Conservation (phyloP, 192 early-diverging fungal species). For the Diversispora epigaea region DNA sequence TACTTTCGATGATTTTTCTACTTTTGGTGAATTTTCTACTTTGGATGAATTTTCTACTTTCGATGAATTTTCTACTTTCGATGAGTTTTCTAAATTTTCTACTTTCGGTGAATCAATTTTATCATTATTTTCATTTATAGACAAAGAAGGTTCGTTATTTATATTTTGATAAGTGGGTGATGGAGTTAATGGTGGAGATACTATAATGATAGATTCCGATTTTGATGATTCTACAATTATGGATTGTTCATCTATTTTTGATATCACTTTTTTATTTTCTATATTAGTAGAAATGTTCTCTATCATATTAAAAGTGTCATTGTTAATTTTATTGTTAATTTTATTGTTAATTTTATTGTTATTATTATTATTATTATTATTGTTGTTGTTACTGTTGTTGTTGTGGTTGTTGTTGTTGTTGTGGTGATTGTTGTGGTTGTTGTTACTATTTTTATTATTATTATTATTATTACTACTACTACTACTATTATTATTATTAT, state of each 20-base stretch:
- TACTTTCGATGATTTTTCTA: too few relatives aligned
- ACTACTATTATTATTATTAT: too few relatives aligned
- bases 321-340: conserved; percentile 4
- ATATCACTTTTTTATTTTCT: background rate
- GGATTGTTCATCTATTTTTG: conserved; percentile 7
- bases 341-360: conserved; percentile 6
- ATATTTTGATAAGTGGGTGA: background rate
- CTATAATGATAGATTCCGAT: conserved; percentile 29
- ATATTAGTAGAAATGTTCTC: conserved; percentile 10
- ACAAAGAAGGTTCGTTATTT: background rate
- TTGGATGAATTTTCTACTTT: too few relatives aligned
- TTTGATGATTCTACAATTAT: conserved; percentile 26
- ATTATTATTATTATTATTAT: conserved; percentile 4
- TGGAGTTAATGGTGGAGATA: conserved; percentile 21
- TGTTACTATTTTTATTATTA: background rate
- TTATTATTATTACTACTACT: too few relatives aligned
- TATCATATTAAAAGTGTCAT: conserved; percentile 14
- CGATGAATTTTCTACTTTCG: too few relatives aligned
- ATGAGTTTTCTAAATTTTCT: too few relatives aligned
- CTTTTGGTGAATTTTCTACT: too few relatives aligned
- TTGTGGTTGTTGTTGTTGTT: too few relatives aligned
- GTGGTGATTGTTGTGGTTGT: conserved; percentile 10
- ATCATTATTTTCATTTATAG: background rate
- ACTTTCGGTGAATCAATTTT: too few relatives aligned
- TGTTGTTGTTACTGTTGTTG: background rate